phyloP scores from a whole-genome alignment of 345 rosid genomes.

The Linum trigynum region DNA sequence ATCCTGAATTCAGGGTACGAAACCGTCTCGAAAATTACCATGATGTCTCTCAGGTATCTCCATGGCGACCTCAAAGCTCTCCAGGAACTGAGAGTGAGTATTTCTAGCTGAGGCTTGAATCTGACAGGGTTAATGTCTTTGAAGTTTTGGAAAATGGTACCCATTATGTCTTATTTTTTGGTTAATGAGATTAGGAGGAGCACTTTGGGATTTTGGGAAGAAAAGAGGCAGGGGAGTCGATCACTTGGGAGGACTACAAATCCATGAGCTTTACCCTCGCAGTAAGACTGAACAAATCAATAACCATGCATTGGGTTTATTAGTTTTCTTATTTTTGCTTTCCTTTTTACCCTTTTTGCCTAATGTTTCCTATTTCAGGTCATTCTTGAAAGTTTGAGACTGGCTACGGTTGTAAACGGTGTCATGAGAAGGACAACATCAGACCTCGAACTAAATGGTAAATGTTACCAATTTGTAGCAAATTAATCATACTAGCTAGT shows the following conservation, averaged over 20 bases:
- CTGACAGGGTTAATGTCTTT: not conserved
- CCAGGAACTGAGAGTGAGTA: slow-evolving; percentile 58
- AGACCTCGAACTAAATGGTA: slow-evolving; percentile 76
- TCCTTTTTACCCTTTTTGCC: slow-evolving; percentile 2
- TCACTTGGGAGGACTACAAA: slow-evolving; percentile 44
- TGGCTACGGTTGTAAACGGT: slow-evolving; percentile 79
- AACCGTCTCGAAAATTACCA: slow-evolving; percentile 76
- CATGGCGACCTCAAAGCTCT: slow-evolving; percentile 72
- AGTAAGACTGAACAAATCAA: slow-evolving; percentile 21
- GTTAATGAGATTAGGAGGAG: slow-evolving; percentile 30
- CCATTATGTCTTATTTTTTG: not conserved
- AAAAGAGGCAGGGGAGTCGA: slow-evolving; percentile 35
- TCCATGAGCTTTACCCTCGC: slow-evolving; percentile 56
- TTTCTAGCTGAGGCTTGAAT: not conserved
- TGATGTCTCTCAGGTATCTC: slow-evolving; percentile 87
- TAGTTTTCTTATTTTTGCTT: not conserved
- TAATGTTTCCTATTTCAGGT: slow-evolving; percentile 33
- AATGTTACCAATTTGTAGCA: slow-evolving; percentile 16
- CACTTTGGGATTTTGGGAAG: slow-evolving; percentile 35
- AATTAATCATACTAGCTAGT: slow-evolving; percentile 56
- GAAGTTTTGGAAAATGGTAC: too few species aligned
- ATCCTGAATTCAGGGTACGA: slow-evolving; percentile 74
- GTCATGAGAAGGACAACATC: slow-evolving; percentile 65
- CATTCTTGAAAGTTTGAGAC: slow-evolving; percentile 68
- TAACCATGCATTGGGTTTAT: not conserved